These are phyloP conservation scores for Lathyrus sativus DNA, from an alignment of 306 rosid species.

Conservation along the genomic window DNA sequence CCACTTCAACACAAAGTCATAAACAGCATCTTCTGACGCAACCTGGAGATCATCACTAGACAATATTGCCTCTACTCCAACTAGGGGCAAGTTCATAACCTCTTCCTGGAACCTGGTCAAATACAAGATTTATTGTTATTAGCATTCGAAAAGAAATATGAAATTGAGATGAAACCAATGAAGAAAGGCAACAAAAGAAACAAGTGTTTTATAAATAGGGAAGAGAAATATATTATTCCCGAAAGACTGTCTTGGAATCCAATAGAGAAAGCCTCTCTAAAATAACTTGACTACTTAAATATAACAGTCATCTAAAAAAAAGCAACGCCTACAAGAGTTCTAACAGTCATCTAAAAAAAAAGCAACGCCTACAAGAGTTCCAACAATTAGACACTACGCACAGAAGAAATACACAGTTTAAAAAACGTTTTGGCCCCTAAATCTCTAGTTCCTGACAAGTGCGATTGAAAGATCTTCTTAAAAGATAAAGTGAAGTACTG, in stretches of 20 bases:
- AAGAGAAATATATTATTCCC: not conserved
- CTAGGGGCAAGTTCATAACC: slow-evolving; percentile 83
- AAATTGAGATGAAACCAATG: slow-evolving; percentile 10
- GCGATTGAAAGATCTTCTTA: not conserved
- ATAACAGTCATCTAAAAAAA: slow-evolving; percentile 9
- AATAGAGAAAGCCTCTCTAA: slow-evolving; percentile 13
- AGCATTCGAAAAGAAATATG: slow-evolving; percentile 28
- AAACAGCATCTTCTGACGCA: slow-evolving; percentile 96
- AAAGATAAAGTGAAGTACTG: not conserved
- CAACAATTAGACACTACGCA: not conserved
- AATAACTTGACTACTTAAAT: slow-evolving; percentile 19
- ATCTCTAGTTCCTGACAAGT: too few relatives aligned
- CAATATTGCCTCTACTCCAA: slow-evolving; percentile 89
- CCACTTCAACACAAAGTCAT: slow-evolving; percentile 94
- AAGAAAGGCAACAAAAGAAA: slow-evolving; percentile 24
- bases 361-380: too few relatives aligned
- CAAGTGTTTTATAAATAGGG: not conserved
- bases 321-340: too few relatives aligned
- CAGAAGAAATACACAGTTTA: not conserved
- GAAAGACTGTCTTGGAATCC: not conserved
- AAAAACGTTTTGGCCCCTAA: not conserved
- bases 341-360: too few relatives aligned
- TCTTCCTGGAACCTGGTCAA: slow-evolving; percentile 81
- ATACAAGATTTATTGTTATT: slow-evolving; percentile 31
- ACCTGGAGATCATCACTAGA: slow-evolving; percentile 93